Evolutionary conservation across 495 filamentous ascomycete genomes (phyloP).

Genomic region (Jackrogersella multiformis): DNA sequence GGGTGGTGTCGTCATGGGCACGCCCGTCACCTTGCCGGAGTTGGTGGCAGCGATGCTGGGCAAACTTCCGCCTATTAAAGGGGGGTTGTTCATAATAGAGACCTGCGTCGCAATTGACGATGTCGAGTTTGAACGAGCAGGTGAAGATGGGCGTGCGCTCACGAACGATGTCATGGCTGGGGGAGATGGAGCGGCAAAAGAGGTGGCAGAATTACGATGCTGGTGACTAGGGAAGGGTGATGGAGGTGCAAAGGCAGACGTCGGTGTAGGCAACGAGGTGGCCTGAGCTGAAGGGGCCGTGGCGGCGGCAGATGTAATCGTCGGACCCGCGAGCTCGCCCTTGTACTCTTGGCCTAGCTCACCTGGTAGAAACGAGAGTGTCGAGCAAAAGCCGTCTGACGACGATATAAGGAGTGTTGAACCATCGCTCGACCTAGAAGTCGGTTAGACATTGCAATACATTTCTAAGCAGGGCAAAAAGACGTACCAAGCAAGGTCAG

Average conservation of each 20-base stretch:
- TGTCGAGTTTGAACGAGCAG: conserved; percentile 82
- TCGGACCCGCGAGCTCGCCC: conserved; percentile 66
- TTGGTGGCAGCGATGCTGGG: conserved; percentile 77
- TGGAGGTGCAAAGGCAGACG: conserved; percentile 64
- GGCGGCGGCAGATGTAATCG: conserved; percentile 52
- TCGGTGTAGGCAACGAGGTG: conserved; percentile 73
- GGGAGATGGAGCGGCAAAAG: conserved; percentile 66
- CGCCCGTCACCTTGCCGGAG: conserved; percentile 64
- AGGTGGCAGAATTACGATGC: conserved; percentile 59
- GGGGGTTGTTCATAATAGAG: conserved; percentile 75
- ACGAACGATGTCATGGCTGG: conserved; percentile 59
- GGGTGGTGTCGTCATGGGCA: conserved; percentile 77
- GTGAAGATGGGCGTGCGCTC: conserved; percentile 71
- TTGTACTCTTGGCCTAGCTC: conserved; percentile 90
- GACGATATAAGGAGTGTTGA: conserved; percentile 93
- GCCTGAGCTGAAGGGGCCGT: conserved; percentile 63
- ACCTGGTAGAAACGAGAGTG: conserved; percentile 80
- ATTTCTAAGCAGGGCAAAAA: conserved; percentile 9
- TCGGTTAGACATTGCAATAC: conserved; percentile 41
- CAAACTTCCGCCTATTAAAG: conserved; percentile 75
- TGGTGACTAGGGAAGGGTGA: conserved; percentile 65
- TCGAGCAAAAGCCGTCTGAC: conserved; percentile 97
- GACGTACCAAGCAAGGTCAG: conserved; percentile 90
- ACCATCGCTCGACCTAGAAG: conserved; percentile 88
- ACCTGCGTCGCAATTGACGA: conserved; percentile 79